Conservation (phyloP, 2,329 filamentous ascomycete genomes). For the Tricladium varicosporioides region DNA sequence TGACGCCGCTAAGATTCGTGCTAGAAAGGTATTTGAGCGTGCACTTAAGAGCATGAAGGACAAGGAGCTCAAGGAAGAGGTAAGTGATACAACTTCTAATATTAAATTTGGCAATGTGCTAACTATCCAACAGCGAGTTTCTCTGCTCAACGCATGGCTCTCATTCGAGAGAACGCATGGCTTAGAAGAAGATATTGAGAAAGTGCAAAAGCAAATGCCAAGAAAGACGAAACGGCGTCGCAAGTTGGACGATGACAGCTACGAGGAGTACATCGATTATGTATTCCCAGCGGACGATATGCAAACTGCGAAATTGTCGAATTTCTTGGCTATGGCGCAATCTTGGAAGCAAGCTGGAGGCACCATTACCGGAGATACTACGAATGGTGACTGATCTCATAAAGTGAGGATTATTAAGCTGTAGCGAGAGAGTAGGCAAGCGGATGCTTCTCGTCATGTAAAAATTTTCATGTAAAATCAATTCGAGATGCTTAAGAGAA, state of each 20-base stretch:
- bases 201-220: conserved; percentile 91
- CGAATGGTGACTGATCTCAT: conserved; percentile 14
- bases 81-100: conserved; percentile 28
- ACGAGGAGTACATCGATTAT: conserved; percentile 96
- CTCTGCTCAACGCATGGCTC: conserved; percentile 87
- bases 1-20: conserved; percentile 79
- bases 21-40: conserved; percentile 79
- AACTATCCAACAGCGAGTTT: conserved; percentile 60
- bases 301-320: conserved; percentile 78
- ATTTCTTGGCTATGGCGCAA: conserved; percentile 80
- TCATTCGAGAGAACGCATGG: conserved; percentile 89
- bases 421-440: not conserved
- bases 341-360: conserved; percentile 54
- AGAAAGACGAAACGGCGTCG: conserved; percentile 88
- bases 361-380: conserved; percentile 23
- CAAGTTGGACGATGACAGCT: conserved; percentile 86
- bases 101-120: conserved; percentile 25
- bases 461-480: not conserved
- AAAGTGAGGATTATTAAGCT: not conserved
- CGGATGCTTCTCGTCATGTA: not conserved
- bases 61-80: conserved; percentile 85
- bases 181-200: conserved; percentile 68
- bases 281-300: conserved; percentile 95
- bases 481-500: not conserved
- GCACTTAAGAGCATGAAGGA: conserved; percentile 87